These are phyloP conservation scores for Mycena kentingensis DNA, from an alignment of 768 basidiomycete genomes.

Conservation along the genomic window DNA sequence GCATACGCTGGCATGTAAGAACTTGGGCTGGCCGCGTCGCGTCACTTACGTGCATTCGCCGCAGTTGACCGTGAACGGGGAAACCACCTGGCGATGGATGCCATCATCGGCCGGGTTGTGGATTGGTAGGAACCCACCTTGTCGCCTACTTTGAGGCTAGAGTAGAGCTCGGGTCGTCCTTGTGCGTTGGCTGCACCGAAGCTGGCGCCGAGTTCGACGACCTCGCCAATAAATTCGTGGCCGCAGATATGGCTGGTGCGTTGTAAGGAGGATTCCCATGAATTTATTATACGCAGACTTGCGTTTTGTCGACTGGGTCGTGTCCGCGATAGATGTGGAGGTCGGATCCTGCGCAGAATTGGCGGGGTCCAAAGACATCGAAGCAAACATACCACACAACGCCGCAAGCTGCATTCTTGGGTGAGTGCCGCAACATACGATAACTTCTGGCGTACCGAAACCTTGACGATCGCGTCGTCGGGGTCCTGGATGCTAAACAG, in stretches of 20 bases:
- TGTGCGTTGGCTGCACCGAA: slow-evolving; percentile 43
- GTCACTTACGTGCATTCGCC: slow-evolving; percentile 77
- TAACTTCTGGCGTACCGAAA: slow-evolving; percentile 48
- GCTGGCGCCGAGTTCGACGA: slow-evolving; percentile 64
- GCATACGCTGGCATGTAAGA: slow-evolving; percentile 53
- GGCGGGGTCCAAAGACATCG: neutral
- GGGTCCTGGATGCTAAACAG: slow-evolving; percentile 60
- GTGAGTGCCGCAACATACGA: neutral
- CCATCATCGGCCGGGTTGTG: neutral
- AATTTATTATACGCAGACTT: slow-evolving; percentile 23
- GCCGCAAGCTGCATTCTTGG: slow-evolving; percentile 54
- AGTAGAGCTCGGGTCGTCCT: slow-evolving; percentile 64
- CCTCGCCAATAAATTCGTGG: slow-evolving; percentile 78
- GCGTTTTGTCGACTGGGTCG: slow-evolving; percentile 54
- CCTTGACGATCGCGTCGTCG: slow-evolving; percentile 79
- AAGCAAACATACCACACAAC: slow-evolving; percentile 52
- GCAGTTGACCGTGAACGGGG: slow-evolving; percentile 80
- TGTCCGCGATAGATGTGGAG: slow-evolving; percentile 75
- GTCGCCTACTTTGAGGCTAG: slow-evolving; percentile 67
- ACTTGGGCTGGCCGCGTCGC: neutral
- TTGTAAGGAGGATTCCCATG: neutral
- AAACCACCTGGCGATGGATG: slow-evolving; percentile 50
- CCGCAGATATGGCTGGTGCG: slow-evolving; percentile 60
- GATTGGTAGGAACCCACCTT: slow-evolving; percentile 32
- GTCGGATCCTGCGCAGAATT: slow-evolving; percentile 54